Conservation (phyloP, 768 basidiomycete genomes). For the Tricholoma hemisulphureum region DNA sequence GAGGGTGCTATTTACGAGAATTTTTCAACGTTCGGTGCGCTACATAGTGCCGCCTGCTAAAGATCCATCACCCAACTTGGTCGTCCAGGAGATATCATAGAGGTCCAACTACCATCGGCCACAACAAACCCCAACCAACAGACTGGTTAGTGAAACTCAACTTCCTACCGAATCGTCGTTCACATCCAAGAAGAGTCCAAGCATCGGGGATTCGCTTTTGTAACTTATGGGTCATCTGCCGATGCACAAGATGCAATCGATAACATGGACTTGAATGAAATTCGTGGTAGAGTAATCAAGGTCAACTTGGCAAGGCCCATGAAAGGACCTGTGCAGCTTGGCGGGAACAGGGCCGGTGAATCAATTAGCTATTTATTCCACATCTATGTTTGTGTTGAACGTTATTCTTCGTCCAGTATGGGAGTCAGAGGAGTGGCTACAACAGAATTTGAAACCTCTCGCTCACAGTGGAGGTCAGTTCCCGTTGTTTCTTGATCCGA, state of each 20-base stretch:
- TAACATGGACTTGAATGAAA: constrained; percentile 97
- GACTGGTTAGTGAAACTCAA: constrained; percentile 41
- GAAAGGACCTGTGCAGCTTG: constrained; percentile 65
- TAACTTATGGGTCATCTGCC: constrained; percentile 74
- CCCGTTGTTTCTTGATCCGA: constrained; percentile 2
- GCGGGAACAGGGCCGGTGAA: constrained; percentile 76
- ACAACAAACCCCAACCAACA: constrained; percentile 66
- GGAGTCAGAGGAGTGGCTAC: constrained; percentile 94
- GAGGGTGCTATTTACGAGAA: constrained; percentile 71
- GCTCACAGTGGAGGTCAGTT: constrained; percentile 68
- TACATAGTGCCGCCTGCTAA: constrained; percentile 1
- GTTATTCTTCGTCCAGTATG: constrained; percentile 61
- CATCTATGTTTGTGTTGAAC: background rate
- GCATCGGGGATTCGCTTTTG: constrained; percentile 92
- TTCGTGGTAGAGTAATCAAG: constrained; percentile 71
- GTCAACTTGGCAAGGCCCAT: constrained; percentile 84
- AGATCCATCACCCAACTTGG: constrained; percentile 6
- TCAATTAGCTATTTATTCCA: constrained; percentile 15
- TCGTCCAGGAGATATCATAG: constrained; percentile 80
- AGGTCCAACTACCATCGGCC: constrained; percentile 85
- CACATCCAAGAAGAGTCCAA: constrained; percentile 55
- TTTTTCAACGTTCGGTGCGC: constrained; percentile 86
- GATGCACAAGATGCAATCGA: constrained; percentile 97
- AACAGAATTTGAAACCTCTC: constrained; percentile 76
- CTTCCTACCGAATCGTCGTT: constrained; percentile 4